Conservation (phyloP, 306 rosid species). For the Inga laurina region DNA sequence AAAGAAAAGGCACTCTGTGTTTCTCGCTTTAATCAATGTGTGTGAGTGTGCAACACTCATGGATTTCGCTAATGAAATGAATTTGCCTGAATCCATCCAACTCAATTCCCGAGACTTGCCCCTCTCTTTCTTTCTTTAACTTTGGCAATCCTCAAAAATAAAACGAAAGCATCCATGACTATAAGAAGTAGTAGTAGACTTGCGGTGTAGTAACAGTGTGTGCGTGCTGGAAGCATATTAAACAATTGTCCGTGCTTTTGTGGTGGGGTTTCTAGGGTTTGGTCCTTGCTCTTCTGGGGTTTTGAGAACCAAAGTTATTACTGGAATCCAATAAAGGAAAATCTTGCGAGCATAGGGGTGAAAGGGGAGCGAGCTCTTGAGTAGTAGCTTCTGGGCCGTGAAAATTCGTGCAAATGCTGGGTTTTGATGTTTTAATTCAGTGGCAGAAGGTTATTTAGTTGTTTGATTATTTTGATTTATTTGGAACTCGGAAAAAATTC, state of each 20-base stretch:
- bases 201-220: not conserved
- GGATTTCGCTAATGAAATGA: conserved; percentile 34
- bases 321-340: not conserved
- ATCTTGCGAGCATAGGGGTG: not conserved
- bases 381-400: not conserved
- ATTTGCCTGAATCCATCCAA: conserved; percentile 31
- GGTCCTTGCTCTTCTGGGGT: conserved; percentile 49
- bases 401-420: conserved; percentile 16
- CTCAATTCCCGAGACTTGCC: conserved; percentile 47
- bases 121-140: not conserved
- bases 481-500: conserved; percentile 28
- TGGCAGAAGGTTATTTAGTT: conserved; percentile 12
- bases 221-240: conserved; percentile 27
- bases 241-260: conserved; percentile 23
- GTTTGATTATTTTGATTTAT: conserved; percentile 25
- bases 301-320: conserved; percentile 36
- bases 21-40: conserved; percentile 48
- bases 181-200: not conserved
- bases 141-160: not conserved
- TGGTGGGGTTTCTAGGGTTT: conserved; percentile 38
- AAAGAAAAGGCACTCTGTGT: conserved; percentile 30
- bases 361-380: not conserved
- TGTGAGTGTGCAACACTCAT: conserved; percentile 28
- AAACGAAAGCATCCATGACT: conserved; percentile 5
- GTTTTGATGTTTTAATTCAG: not conserved